Conservation (phyloP, 352 stramenopile genomes). For the Elongisporangium senticosum region DNA sequence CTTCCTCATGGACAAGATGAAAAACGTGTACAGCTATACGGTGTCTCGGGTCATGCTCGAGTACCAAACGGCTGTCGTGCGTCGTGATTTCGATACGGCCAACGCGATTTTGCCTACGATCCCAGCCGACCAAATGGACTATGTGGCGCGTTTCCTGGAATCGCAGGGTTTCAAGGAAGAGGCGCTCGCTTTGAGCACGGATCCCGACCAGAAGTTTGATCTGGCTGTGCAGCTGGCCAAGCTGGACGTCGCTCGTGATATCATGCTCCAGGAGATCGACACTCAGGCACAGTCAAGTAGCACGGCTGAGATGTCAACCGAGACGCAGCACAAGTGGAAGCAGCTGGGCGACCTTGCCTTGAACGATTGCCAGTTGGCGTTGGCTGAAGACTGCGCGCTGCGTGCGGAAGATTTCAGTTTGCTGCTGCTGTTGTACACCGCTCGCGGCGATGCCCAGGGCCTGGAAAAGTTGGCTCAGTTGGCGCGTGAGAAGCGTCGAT, state of each 20-base stretch:
- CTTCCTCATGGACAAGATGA: conserved; percentile 98
- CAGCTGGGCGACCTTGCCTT: conserved; percentile 93
- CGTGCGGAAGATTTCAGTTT: conserved; percentile 96
- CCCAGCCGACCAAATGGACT: conserved; percentile 82
- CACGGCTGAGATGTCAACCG: conserved; percentile 85
- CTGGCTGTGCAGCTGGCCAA: conserved; percentile 96
- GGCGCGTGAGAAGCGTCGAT: conserved; percentile 84
- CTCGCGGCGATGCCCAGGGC: conserved; percentile 90
- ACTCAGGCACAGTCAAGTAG: conserved; percentile 33
- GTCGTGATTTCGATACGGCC: conserved; percentile 96
- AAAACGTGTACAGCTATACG: conserved; percentile 90
- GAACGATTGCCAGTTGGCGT: conserved; percentile 89
- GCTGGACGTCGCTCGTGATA: conserved; percentile 91
- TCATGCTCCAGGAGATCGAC: conserved; percentile 90
- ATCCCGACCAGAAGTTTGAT: conserved; percentile 98
- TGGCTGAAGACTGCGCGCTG: conserved; percentile 93
- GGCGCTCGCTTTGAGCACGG: conserved; percentile 89
- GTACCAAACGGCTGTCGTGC: conserved; percentile 98
- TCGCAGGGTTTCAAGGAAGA: conserved; percentile 99
- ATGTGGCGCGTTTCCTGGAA: conserved; percentile 94
- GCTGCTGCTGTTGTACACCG: conserved; percentile 96
- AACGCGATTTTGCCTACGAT: conserved; percentile 97
- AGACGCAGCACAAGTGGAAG: conserved; percentile 98
- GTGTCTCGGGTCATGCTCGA: conserved; percentile 95
- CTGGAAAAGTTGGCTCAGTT: conserved; percentile 87